phyloP scores from a whole-genome alignment of 192 early-diverging fungal genomes.

The Coemansia sp. region DNA sequence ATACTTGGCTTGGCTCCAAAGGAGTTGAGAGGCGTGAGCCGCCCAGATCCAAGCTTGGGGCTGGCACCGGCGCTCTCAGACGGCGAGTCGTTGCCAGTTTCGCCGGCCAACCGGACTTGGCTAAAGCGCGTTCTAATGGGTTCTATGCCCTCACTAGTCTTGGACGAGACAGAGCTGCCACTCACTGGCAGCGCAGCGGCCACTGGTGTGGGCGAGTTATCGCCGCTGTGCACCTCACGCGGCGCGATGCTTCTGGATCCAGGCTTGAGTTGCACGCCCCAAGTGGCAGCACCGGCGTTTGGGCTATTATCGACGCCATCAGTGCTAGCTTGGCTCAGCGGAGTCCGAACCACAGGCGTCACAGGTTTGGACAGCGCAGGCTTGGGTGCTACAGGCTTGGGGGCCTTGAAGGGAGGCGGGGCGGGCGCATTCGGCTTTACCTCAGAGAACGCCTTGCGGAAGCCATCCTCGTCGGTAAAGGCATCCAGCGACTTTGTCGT shows the following conservation, averaged over 20 bases:
- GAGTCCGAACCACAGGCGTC: not conserved
- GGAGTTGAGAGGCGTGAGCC: constrained; percentile 1
- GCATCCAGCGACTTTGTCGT: constrained; percentile 39
- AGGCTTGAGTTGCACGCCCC: constrained; percentile 51
- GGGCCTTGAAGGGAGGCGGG: constrained; percentile 32
- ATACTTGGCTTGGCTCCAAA: constrained; percentile 2
- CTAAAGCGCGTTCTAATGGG: constrained; percentile 25
- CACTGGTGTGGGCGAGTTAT: not conserved
- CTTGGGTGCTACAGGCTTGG: constrained; percentile 24
- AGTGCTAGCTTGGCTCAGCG: constrained; percentile 4
- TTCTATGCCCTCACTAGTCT: not conserved
- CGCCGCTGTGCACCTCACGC: not conserved
- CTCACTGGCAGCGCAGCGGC: not conserved
- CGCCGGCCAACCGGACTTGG: constrained; percentile 28
- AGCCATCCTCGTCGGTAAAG: constrained; percentile 48
- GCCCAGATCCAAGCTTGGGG: not conserved
- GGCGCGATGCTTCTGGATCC: constrained; percentile 10
- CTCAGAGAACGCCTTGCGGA: constrained; percentile 47
- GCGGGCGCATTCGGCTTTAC: constrained; percentile 47
- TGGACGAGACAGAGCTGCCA: not conserved
- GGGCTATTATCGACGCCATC: constrained; percentile 40
- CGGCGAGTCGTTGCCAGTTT: constrained; percentile 34
- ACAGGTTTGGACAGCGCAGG: constrained; percentile 4
- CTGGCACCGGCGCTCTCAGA: not conserved
- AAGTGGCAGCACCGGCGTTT: constrained; percentile 45